phyloP scores from a whole-genome alignment of 2,329 filamentous ascomycete species.

The Exophiala spinifera region DNA sequence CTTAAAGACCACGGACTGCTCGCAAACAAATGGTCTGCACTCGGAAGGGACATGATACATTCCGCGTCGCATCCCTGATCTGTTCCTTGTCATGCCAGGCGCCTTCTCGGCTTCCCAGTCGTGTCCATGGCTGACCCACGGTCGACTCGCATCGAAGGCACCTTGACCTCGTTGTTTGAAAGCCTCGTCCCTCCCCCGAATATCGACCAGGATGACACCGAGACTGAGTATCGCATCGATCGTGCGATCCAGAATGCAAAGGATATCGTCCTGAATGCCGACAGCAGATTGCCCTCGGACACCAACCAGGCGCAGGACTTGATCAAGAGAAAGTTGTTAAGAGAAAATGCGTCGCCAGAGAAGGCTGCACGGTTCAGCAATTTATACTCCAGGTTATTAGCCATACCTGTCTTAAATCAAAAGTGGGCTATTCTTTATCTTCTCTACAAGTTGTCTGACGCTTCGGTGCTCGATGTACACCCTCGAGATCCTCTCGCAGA shows the following conservation, averaged over 20 bases:
- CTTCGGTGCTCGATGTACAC: constrained; percentile 49
- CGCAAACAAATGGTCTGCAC: too few species aligned
- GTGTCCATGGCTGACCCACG: constrained; percentile 51
- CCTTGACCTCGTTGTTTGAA: constrained; percentile 73
- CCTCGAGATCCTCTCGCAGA: constrained; percentile 38
- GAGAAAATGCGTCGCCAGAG: constrained; percentile 68
- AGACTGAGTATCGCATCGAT: constrained; percentile 66
- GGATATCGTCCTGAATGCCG: constrained; percentile 42
- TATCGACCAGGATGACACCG: constrained; percentile 64
- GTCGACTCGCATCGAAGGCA: constrained; percentile 68
- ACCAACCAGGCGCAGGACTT: constrained; percentile 90
- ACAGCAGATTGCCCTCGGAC: constrained; percentile 34
- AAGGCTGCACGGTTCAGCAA: constrained; percentile 84
- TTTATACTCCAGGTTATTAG: constrained; percentile 81
- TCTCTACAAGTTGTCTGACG: constrained; percentile 76
- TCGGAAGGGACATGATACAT: background rate
- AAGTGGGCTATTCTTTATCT: constrained; percentile 98
- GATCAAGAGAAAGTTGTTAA: constrained; percentile 83
- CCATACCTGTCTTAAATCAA: constrained; percentile 86
- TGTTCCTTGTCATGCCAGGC: constrained; percentile 17
- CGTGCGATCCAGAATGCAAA: constrained; percentile 54
- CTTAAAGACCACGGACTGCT: too few species aligned
- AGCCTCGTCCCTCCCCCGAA: constrained; percentile 64
- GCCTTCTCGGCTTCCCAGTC: constrained; percentile 3
- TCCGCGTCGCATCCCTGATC: background rate